Percentiles rank a stretch among this genome's conserved stretches.
Evolutionary conservation across 257 asterid species (phyloP).

Genomic region (Jacaranda mimosifolia): DNA sequence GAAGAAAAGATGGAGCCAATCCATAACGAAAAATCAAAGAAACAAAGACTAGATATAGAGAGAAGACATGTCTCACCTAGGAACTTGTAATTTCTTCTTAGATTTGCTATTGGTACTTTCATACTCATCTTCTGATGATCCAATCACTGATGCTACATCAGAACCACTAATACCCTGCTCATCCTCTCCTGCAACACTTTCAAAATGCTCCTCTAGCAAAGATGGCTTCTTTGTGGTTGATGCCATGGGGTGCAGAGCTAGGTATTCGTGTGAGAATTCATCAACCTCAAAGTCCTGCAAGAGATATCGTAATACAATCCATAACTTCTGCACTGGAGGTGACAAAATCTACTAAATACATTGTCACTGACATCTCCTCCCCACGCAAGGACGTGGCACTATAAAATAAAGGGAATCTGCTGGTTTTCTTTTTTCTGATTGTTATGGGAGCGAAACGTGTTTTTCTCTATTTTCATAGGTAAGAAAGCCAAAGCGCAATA

Average conservation of each 20-base stretch:
- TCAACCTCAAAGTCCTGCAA: conserved; percentile 89
- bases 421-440: not conserved
- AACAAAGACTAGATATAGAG: conserved; percentile 1
- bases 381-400: not conserved
- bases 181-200: conserved; percentile 65
- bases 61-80: conserved; percentile 57
- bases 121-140: conserved; percentile 63
- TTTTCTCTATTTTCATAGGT: not conserved
- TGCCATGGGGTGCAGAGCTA: conserved; percentile 80
- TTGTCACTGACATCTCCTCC: not conserved
- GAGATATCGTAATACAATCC: conserved; percentile 19
- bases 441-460: not conserved
- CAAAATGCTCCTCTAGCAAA: conserved; percentile 87
- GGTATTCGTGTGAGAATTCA: conserved; percentile 70
- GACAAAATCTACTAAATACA: conserved; percentile 12
- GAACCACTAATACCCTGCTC: conserved; percentile 62
- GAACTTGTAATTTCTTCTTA: conserved; percentile 58
- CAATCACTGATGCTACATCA: conserved; percentile 56
- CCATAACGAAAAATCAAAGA: not conserved
- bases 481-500: not conserved
- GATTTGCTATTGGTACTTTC: conserved; percentile 40
- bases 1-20: not conserved
- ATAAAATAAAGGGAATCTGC: not conserved
- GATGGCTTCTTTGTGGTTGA: conserved; percentile 65
- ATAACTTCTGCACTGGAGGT: not conserved